Percentiles rank a stretch among this genome's conserved stretches.
Evolutionary conservation across 2,329 filamentous ascomycete genomes (phyloP).

Genomic region (Xylariaceae sp.): DNA sequence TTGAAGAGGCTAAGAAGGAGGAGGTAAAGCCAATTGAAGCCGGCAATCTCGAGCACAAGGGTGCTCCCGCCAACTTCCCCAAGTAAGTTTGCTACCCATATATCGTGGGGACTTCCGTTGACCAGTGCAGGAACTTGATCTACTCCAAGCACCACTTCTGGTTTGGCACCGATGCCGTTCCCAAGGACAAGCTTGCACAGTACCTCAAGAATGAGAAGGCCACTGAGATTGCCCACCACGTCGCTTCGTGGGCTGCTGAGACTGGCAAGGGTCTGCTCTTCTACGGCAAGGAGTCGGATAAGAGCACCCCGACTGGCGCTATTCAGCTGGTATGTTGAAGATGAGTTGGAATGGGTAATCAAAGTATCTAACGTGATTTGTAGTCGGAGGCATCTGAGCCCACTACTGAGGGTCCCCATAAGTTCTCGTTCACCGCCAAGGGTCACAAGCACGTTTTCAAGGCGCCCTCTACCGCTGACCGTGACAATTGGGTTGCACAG

Average conservation of each 20-base stretch:
- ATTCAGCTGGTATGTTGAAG: slow-evolving; percentile 76
- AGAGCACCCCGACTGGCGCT: slow-evolving; percentile 76
- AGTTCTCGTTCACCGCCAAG: slow-evolving; percentile 84
- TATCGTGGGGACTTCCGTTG: slow-evolving; percentile 1
- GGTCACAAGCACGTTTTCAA: slow-evolving; percentile 95
- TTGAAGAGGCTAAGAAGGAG: slow-evolving; percentile 48
- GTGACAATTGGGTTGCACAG: slow-evolving; percentile 89
- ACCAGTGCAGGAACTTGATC: slow-evolving; percentile 70
- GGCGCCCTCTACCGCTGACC: slow-evolving; percentile 72
- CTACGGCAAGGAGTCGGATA: slow-evolving; percentile 84
- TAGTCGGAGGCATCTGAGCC: slow-evolving; percentile 69
- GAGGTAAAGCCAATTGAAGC: slow-evolving; percentile 75
- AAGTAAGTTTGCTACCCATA: slow-evolving; percentile 66
- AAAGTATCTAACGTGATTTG: slow-evolving; percentile 32
- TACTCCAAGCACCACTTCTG: slow-evolving; percentile 95
- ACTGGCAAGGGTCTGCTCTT: slow-evolving; percentile 96
- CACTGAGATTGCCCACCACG: slow-evolving; percentile 71
- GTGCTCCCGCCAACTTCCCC: slow-evolving; percentile 75
- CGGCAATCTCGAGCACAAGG: slow-evolving; percentile 88
- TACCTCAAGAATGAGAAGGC: slow-evolving; percentile 92
- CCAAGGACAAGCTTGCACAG: slow-evolving; percentile 70
- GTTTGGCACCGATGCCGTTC: slow-evolving; percentile 74
- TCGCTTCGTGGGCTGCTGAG: slow-evolving; percentile 86
- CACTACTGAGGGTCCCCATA: slow-evolving; percentile 72
- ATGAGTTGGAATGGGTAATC: no score